Evolutionary conservation across 148 eudicot genomes (phyloP), one percentile per base, ranked within the genome.

Genomic region (Diospyros kaki): DNA sequence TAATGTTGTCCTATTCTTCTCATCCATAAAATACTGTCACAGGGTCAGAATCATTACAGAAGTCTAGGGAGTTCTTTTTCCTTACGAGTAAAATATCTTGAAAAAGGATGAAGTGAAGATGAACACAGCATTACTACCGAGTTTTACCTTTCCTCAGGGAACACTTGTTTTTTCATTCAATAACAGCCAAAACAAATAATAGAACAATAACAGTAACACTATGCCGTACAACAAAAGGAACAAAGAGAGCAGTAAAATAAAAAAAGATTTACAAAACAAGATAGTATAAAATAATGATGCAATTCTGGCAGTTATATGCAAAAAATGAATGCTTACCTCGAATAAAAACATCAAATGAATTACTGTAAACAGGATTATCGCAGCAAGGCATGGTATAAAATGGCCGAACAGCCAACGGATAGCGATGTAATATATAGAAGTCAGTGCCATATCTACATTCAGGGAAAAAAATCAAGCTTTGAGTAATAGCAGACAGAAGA

Each of bases 301-400:
- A 73, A 1, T 12, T 17, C 8, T 14, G 45, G 15, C 3, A 41
- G 5, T 38, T 28, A 61, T 1, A 61, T 9, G 68, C 1, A 42
- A 51, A 9, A 41, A 9, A n/a, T 8, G 10, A 65, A 42, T 61
- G 51, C 75, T 79, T 77, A 83, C 98, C 98, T 81, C 98, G 86
- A 52, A 94, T 92, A 66, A 94, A 94, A 80, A 94, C 96, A 83
- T 94, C 98, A 83, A 94, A 94, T 13, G 98, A 94, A 77, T 92
- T 94, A 81, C 97, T 92, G 66, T 94, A 94, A 44, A 62, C 66
- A 1, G 83, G 81, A 66, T 87, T 79, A 69, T 92, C 98, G 59
- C 75, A 55, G 77, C 91, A 94, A 42, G 98, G 98, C 98, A 94
- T 92, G 63, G 97, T 94, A 81, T 94, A 94, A 81, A 94, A 94